phyloP scores from a whole-genome alignment of 768 basidiomycete species.

The Leccinum rimulosum region DNA sequence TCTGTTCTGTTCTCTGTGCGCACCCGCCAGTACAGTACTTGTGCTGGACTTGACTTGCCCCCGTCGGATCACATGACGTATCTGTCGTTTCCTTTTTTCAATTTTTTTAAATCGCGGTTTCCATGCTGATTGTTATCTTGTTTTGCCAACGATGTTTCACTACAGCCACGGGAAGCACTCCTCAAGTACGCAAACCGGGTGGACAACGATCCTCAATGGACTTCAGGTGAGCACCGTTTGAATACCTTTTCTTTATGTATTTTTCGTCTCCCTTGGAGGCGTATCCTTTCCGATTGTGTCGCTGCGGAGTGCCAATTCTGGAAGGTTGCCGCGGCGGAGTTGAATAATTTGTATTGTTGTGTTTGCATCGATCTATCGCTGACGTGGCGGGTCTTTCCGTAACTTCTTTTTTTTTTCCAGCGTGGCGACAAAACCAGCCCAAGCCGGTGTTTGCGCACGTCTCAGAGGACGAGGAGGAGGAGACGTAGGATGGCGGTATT shows the following conservation, averaged over 20 bases:
- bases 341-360: slow-evolving; percentile 26
- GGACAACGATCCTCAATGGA: slow-evolving; percentile 81
- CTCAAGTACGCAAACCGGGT: slow-evolving; percentile 85
- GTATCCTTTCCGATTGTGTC: slow-evolving; percentile 3
- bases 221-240: slow-evolving; percentile 59
- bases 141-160: slow-evolving; percentile 15
- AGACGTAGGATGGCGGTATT: slow-evolving; percentile 44
- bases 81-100: slow-evolving; percentile 10
- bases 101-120: slow-evolving; percentile 2
- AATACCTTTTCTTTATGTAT: not conserved
- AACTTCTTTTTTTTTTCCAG: slow-evolving; percentile 53
- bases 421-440: slow-evolving; percentile 85
- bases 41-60: slow-evolving; percentile 5
- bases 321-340: slow-evolving; percentile 32
- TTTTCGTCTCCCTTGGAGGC: slow-evolving; percentile 13
- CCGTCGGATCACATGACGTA: slow-evolving; percentile 16
- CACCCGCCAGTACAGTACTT: not conserved
- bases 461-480: slow-evolving; percentile 54
- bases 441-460: slow-evolving; percentile 76
- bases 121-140: slow-evolving; percentile 14
- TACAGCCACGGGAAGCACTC: slow-evolving; percentile 91
- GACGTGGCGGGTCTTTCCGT: slow-evolving; percentile 52
- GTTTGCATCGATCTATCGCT: slow-evolving; percentile 39
- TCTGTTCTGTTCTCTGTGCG: slow-evolving; percentile 12
- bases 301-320: slow-evolving; percentile 32